Evolutionary conservation across 192 early-diverging fungal species (phyloP).

Genomic region (Chytriomyces sp.): DNA sequence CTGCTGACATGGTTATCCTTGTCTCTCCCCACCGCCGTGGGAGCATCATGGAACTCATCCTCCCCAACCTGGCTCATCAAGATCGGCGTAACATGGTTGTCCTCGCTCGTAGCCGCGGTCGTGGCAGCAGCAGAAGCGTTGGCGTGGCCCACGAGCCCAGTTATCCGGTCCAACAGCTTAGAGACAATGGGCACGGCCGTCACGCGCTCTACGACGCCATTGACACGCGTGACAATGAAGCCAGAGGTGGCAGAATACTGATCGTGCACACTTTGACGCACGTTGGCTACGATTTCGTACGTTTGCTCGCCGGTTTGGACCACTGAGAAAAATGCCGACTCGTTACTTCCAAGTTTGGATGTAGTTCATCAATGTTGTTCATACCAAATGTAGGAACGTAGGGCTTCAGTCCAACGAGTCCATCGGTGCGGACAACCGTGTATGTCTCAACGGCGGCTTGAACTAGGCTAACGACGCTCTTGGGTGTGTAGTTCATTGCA

Average conservation of each 20-base stretch:
- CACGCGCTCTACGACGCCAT: conserved; percentile 7
- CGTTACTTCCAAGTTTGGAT: background rate
- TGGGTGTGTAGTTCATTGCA: conserved; percentile 6
- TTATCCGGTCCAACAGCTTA: background rate
- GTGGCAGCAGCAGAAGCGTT: background rate
- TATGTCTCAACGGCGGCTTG: background rate
- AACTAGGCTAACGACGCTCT: conserved; percentile 7
- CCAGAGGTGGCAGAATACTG: background rate
- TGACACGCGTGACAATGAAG: conserved; percentile 13
- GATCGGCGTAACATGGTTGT: background rate
- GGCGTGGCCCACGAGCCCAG: background rate
- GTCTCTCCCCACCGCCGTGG: background rate
- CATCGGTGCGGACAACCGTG: conserved; percentile 3
- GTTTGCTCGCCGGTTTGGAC: background rate
- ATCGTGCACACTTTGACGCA: background rate
- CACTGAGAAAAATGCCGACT: background rate
- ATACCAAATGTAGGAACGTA: conserved; percentile 16
- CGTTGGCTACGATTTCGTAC: conserved; percentile 16
- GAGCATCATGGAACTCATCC: background rate
- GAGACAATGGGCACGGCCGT: conserved; percentile 2
- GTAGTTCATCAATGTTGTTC: background rate
- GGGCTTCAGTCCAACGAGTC: background rate
- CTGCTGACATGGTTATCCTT: too few species aligned
- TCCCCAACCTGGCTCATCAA: background rate
- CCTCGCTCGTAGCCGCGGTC: background rate